Percentiles rank a stretch among this genome's conserved stretches.
phyloP scores from a whole-genome alignment of 108 stramenopile species.

The Cylindrotheca fusiformis region DNA sequence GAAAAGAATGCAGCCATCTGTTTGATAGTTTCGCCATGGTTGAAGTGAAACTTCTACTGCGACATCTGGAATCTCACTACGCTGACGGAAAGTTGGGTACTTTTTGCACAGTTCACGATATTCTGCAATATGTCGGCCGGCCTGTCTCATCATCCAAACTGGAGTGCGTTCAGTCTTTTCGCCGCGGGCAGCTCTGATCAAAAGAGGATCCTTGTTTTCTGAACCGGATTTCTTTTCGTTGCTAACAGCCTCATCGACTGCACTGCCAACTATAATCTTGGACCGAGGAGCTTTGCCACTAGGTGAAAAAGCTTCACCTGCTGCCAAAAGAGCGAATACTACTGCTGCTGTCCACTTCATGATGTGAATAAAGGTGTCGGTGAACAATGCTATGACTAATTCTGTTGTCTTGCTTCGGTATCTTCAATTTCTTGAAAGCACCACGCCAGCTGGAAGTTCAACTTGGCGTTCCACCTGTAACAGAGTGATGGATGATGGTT shows the following conservation, averaged over 20 bases:
- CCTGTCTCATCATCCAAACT: conserved; percentile 99
- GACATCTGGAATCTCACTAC: conserved; percentile 95
- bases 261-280: conserved; percentile 25
- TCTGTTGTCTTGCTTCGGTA: background rate
- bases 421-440: background rate
- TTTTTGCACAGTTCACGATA: conserved; percentile 96
- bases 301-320: conserved; percentile 25
- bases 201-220: conserved; percentile 61
- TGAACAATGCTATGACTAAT: background rate
- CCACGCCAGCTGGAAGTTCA: conserved; percentile 13
- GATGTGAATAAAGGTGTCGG: background rate
- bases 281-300: conserved; percentile 3
- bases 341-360: conserved; percentile 28
- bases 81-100: conserved; percentile 92
- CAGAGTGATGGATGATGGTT: background rate
- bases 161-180: conserved; percentile 95
- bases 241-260: conserved; percentile 31
- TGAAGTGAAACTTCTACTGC: conserved; percentile 98
- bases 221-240: background rate
- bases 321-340: conserved; percentile 10
- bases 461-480: conserved; percentile 14
- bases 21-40: conserved; percentile 93
- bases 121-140: conserved; percentile 96
- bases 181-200: conserved; percentile 96
- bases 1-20: conserved; percentile 98